Conservation (phyloP, 306 rosid genomes). For the Aeschynomene evenia region DNA sequence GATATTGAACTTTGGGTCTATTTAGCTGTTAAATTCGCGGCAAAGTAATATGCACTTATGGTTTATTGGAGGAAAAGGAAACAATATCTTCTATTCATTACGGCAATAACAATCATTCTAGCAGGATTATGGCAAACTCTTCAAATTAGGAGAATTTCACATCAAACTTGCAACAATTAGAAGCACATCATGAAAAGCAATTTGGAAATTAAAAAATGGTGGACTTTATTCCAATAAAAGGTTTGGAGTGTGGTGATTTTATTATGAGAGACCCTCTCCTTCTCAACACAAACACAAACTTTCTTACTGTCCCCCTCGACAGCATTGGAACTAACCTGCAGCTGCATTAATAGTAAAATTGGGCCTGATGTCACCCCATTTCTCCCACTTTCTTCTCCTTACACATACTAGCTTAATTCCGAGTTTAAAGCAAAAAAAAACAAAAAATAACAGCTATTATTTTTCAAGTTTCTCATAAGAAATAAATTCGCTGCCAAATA, state of each 20-base stretch:
- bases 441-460: not conserved
- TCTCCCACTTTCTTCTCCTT: not conserved
- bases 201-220: not conserved
- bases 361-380: not conserved
- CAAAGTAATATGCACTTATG: not conserved
- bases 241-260: not conserved
- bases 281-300: not conserved
- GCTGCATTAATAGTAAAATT: not conserved
- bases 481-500: not conserved
- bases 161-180: slow-evolving; percentile 2
- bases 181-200: not conserved
- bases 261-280: not conserved
- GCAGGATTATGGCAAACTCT: not conserved
- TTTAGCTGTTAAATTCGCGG: slow-evolving; percentile 7
- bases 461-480: not conserved
- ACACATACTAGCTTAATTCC: not conserved
- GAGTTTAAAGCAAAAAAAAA: not conserved
- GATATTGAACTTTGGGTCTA: not conserved
- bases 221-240: not conserved
- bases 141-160: not conserved
- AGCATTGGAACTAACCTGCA: not conserved
- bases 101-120: not conserved
- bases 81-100: not conserved
- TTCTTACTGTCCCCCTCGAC: not conserved
- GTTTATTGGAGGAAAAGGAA: too few species aligned